Percentiles rank a stretch among this genome's conserved stretches.
These are phyloP conservation scores for Cryptosporidium ubiquitum DNA, from an alignment of 169 alveolate species.

Conservation along the genomic window DNA sequence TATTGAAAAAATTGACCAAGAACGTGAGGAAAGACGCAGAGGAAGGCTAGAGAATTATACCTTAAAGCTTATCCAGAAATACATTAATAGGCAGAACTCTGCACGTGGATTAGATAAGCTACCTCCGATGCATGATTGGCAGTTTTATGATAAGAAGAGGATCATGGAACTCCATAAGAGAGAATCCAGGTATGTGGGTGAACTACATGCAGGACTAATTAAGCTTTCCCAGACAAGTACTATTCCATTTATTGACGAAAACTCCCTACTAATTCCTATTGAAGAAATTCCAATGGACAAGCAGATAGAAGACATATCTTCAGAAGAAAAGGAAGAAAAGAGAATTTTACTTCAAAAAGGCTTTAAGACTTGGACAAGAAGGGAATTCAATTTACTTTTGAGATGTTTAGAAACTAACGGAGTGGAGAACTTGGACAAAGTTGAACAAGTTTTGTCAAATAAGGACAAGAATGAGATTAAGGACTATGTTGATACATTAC, in stretches of 20 bases:
- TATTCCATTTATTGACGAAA: conserved; percentile 74
- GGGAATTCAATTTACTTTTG: conserved; percentile 84
- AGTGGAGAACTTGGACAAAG: conserved; percentile 73
- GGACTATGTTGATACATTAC: conserved; percentile 1
- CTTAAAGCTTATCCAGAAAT: conserved; percentile 75
- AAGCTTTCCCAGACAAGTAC: conserved; percentile 70
- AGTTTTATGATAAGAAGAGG: conserved; percentile 76
- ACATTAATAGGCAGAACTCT: conserved; percentile 74
- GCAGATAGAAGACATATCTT: conserved; percentile 79
- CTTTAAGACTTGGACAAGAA: conserved; percentile 86
- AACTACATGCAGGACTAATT: conserved; percentile 78
- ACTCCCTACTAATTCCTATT: conserved; percentile 76
- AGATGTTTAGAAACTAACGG: conserved; percentile 82
- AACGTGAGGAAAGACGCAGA: conserved; percentile 80
- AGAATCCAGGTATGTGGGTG: conserved; percentile 73
- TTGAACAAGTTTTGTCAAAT: conserved; percentile 10
- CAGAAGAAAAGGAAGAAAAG: conserved; percentile 85
- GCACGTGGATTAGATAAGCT: conserved; percentile 82
- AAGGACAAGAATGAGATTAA: conserved; percentile 26
- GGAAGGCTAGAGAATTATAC: conserved; percentile 76
- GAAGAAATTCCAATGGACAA: conserved; percentile 76
- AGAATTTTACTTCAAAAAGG: conserved; percentile 82
- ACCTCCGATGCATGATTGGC: conserved; percentile 83
- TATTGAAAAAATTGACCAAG: conserved; percentile 78
- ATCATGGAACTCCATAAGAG: conserved; percentile 78